Conservation (phyloP, 2,329 filamentous ascomycete species). For the Dryadomyces sulphureus region DNA sequence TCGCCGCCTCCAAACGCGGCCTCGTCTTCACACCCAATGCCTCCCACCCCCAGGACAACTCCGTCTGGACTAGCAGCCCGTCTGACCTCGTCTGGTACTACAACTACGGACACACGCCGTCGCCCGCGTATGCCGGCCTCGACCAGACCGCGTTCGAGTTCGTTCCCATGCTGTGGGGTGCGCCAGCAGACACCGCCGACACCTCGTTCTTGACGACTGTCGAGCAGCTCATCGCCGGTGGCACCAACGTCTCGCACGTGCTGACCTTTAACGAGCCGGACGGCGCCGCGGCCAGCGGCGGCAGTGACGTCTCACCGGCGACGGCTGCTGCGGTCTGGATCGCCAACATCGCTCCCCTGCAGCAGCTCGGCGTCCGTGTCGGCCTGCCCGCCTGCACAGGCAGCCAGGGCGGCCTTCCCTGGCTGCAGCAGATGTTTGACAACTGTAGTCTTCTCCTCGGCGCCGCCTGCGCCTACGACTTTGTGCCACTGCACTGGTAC, state of each 20-base stretch:
- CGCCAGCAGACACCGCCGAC: slow-evolving; percentile 29
- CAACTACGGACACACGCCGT: slow-evolving; percentile 53
- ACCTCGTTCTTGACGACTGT: slow-evolving; percentile 49
- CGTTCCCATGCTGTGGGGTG: slow-evolving; percentile 70
- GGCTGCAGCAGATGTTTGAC: slow-evolving; percentile 51
- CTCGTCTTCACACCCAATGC: slow-evolving; percentile 51
- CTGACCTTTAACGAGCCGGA: slow-evolving; percentile 76
- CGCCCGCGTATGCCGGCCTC: slow-evolving; percentile 30
- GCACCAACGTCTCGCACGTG: slow-evolving; percentile 48
- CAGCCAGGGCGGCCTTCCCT: slow-evolving; percentile 41
- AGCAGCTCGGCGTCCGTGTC: slow-evolving; percentile 46
- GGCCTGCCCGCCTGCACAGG: slow-evolving; percentile 60
- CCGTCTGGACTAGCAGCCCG: slow-evolving; percentile 42
- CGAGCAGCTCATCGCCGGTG: slow-evolving; percentile 32
- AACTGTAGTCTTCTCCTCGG: slow-evolving; percentile 48
- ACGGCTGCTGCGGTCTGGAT: slow-evolving; percentile 56
- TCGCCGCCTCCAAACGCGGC: slow-evolving; percentile 48
- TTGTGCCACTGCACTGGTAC: slow-evolving; percentile 52
- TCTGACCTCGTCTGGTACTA: slow-evolving; percentile 71
- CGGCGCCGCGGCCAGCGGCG: slow-evolving; percentile 36
- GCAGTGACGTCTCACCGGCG: slow-evolving; percentile 44
- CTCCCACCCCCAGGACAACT: slow-evolving; percentile 43
- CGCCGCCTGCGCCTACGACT: slow-evolving; percentile 46
- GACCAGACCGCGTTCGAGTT: slow-evolving; percentile 50
- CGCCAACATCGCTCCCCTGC: slow-evolving; percentile 54